Conservation (phyloP, 2,329 filamentous ascomycete species). For the Aspergillus costaricaensis region DNA sequence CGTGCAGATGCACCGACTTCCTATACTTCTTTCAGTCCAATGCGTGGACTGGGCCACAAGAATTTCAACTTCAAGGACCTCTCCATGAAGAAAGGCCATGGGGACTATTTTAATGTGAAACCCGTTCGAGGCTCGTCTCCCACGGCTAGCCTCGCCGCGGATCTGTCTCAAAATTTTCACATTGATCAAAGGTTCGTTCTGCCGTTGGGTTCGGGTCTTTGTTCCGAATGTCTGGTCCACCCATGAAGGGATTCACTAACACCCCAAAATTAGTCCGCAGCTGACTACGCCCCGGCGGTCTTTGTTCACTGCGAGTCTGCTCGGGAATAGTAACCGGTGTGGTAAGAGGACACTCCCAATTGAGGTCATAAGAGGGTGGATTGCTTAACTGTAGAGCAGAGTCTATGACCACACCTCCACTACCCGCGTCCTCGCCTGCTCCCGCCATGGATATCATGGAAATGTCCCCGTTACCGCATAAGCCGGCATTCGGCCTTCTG, state of each 20-base stretch:
- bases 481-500: constrained; percentile 65
- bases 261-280: constrained; percentile 64
- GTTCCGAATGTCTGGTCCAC: constrained; percentile 5
- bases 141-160: constrained; percentile 84
- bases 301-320: constrained; percentile 74
- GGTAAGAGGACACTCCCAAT: constrained; percentile 49
- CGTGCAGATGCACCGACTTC: constrained; percentile 57
- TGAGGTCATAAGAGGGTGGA: constrained; percentile 1
- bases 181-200: constrained; percentile 82
- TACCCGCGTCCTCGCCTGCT: constrained; percentile 80
- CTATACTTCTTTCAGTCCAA: constrained; percentile 54
- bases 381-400: constrained; percentile 54
- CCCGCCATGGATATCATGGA: constrained; percentile 79
- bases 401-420: constrained; percentile 78
- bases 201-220: constrained; percentile 24
- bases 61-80: constrained; percentile 76
- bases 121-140: constrained; percentile 83
- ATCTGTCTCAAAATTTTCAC: constrained; percentile 95
- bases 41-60: constrained; percentile 60
- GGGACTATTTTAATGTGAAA: constrained; percentile 82
- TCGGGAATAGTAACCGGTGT: constrained; percentile 59
- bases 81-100: constrained; percentile 66
- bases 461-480: constrained; percentile 89
- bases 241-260: constrained; percentile 39
- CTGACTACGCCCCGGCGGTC: constrained; percentile 80